These are phyloP conservation scores for Cryptococcus amylolentus DNA, from an alignment of 1,284 basidiomycete species.

Conservation along the genomic window DNA sequence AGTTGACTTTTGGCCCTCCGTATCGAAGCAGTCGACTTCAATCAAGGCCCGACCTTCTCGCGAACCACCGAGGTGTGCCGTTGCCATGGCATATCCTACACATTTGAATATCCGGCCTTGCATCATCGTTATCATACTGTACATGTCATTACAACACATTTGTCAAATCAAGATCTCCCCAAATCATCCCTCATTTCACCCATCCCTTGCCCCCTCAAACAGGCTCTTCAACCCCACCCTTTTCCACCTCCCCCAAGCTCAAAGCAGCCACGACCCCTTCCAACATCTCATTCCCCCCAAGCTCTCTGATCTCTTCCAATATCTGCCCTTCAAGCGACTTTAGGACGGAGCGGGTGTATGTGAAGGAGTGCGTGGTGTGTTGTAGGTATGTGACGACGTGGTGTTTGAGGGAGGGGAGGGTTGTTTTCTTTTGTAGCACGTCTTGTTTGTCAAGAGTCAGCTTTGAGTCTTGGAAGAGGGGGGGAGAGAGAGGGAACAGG, in stretches of 20 bases:
- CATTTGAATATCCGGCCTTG: too few species aligned
- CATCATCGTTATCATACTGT: too few species aligned
- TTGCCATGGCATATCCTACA: too few species aligned
- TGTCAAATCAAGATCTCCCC: too few species aligned
- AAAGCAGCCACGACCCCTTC: slow-evolving; percentile 39
- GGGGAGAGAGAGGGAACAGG: background rate
- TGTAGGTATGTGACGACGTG: slow-evolving; percentile 75
- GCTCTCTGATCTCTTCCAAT: slow-evolving; percentile 36
- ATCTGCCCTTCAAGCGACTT: slow-evolving; percentile 54
- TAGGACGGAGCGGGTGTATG: slow-evolving; percentile 66
- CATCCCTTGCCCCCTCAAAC: too few species aligned
- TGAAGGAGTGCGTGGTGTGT: slow-evolving; percentile 67
- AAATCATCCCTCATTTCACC: too few species aligned
- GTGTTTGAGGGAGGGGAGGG: slow-evolving; percentile 70
- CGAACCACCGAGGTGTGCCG: too few species aligned
- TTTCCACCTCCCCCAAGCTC: slow-evolving; percentile 3
- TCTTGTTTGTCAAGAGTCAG: slow-evolving; percentile 53
- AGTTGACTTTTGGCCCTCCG: too few species aligned
- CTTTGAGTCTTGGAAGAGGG: background rate
- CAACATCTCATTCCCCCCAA: slow-evolving; percentile 45
- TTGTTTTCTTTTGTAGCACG: slow-evolving; percentile 80
- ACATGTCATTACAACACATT: too few species aligned
- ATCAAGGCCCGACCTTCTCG: too few species aligned
- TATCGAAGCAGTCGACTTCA: too few species aligned
- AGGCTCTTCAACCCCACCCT: background rate